Base-by-base conservation (phyloP, 768 basidiomycete species). In the Tulasnella sp. region DNA sequence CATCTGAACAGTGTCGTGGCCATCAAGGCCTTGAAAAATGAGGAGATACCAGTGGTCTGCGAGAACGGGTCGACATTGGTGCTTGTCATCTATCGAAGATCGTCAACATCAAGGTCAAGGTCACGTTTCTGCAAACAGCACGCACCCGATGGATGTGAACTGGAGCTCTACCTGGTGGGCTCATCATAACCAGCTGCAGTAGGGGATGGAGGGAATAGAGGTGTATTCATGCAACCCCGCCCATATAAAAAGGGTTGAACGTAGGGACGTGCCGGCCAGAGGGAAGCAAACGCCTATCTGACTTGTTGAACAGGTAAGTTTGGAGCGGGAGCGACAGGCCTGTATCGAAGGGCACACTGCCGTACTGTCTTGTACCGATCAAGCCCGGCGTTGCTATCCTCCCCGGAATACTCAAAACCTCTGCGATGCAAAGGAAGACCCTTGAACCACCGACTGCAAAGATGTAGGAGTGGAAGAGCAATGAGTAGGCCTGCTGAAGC, bases 1-100 rank as follows among this genome's bases (percentile, higher is more conserved):
- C 88, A 89, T 63, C 87, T 77, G 83, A 87, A 76, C 81, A 80
- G 19, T 79, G 76, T 80, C 3, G 81, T 82, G 34, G 81, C 81
- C 0, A 81, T 77, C 1, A 86, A 17, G 6, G 83, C 82, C 71
- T 83, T 75, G 19, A 83, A 3, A 39, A 72, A 22, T 66, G 35
- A 36, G 1, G 62, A 0, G 32, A 40, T 34, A 9, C 52, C 52
- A 22, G 19, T 59, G 5, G 11, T 3, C 14, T 5, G 26, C 32
- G 52, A 59, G 52, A 59, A 59, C 5, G 52, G 52, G 52, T 59
- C 52, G 7, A 65, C 64, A 17, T 65, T 65, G 64, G 64, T 65
- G 64, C 64, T 65, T 16, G 64, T 65, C 32, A 65, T 19, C 64
- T 65, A 34, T 59, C 22, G 35, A 65, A 65, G 19, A 34, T 22